These are phyloP conservation scores for Pseudogymnoascus sp. DNA, from an alignment of 2,329 filamentous ascomycete species.

Conservation along the genomic window DNA sequence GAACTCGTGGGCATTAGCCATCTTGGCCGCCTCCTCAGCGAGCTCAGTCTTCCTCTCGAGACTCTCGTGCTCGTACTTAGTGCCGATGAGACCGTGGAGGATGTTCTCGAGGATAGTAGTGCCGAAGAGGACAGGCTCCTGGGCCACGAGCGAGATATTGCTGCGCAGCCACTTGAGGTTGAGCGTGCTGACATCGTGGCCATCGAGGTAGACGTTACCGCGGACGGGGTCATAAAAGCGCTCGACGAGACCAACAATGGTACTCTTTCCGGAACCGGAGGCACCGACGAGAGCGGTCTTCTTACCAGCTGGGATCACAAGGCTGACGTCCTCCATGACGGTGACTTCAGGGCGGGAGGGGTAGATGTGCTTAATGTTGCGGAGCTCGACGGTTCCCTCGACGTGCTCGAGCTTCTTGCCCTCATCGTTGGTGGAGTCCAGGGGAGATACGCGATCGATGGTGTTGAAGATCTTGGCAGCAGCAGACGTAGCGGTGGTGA, in stretches of 20 bases:
- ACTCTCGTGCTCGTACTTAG: constrained; percentile 58
- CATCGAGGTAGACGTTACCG: constrained; percentile 73
- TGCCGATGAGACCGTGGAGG: constrained; percentile 81
- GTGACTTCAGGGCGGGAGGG: constrained; percentile 84
- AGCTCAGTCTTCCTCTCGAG: constrained; percentile 62
- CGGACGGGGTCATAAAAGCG: constrained; percentile 87
- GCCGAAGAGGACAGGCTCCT: constrained; percentile 85
- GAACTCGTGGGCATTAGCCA: constrained; percentile 93
- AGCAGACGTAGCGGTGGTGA: constrained; percentile 73
- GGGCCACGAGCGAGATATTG: constrained; percentile 85
- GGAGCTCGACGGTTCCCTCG: constrained; percentile 70
- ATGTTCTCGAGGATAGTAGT: constrained; percentile 89
- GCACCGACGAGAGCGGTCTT: constrained; percentile 89
- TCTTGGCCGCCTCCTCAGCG: constrained; percentile 73
- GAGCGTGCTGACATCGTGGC: constrained; percentile 67
- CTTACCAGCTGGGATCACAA: constrained; percentile 79
- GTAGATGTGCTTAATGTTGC: constrained; percentile 85
- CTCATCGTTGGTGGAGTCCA: constrained; percentile 64
- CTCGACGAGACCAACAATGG: constrained; percentile 86
- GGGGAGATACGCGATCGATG: constrained; percentile 78
- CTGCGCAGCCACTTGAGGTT: constrained; percentile 88
- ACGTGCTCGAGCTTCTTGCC: constrained; percentile 69
- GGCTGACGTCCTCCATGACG: constrained; percentile 75
- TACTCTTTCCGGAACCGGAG: constrained; percentile 90
- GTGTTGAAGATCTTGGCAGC: constrained; percentile 89